Evolutionary conservation across 2,329 filamentous ascomycete species (phyloP), one percentile per base, ranked within the genome.

Genomic region (Neocucurbitaria cava): DNA sequence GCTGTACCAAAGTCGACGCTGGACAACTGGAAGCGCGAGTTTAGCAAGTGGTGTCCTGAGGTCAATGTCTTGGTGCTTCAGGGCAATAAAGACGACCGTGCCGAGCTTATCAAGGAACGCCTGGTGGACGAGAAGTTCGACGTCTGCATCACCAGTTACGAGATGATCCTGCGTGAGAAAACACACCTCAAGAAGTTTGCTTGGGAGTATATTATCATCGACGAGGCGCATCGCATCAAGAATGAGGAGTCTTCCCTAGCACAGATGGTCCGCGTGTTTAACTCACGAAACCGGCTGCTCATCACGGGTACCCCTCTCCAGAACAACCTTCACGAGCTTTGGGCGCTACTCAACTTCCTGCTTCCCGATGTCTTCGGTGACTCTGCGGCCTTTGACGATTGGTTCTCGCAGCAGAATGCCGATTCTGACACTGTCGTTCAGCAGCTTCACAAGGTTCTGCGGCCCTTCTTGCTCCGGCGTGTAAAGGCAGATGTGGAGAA

Each of bases 121-220:
- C 83, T 99, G n/a, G 83, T 96, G 17, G 91, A 96, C 55, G 92
- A 97, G 75, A 91, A 96, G 63, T 99, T 99, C 66, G 95, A 99
- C 69, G 94, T 98, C 17, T 97, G 94, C 79, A 91, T 99, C 73
- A 99, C 95, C 13, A 97, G 93, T 75, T 99, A 99, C 79, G 95
- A 99, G 76, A 98, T 99, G 94, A 92, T 99, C 55, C 83, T 99
- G 11, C 87, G 95, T 53, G 95, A 99, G 74, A 98, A 99, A 80
- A 83, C 90, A 1, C 92, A 96, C 65, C 78, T 99, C 64, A 96
- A 95, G 80, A 98, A 98, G 76, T 96, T 99, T 75, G 93, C 95
- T 0, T 99, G 95, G 95, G 94, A 99, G 76, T 99, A 99, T 77
- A 99, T 99, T 76, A 96, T 99, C 65, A 96, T 99, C 61, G 95